These are phyloP conservation scores for Mrakia frigida DNA, from an alignment of 768 basidiomycete species.

Conservation along the genomic window DNA sequence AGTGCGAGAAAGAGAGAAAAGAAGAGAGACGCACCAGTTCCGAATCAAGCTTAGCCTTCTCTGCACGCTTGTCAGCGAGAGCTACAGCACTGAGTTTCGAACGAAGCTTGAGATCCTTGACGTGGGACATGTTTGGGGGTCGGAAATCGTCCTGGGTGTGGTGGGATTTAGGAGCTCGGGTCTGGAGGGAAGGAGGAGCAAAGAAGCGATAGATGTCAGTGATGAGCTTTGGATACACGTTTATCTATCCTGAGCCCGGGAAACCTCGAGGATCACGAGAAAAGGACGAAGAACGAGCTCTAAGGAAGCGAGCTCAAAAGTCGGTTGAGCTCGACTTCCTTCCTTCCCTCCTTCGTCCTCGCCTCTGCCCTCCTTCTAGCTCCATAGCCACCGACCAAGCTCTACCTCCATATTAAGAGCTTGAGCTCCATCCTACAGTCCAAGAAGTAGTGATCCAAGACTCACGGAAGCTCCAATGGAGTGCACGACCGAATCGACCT, in stretches of 20 bases:
- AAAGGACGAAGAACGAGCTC: background rate
- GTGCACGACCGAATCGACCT: conserved; percentile 25
- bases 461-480: conserved; percentile 26
- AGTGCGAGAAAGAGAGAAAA: background rate
- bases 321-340: background rate
- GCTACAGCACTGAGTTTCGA: conserved; percentile 23
- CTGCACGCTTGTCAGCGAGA: conserved; percentile 27
- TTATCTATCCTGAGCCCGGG: too few species aligned
- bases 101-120: conserved; percentile 31
- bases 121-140: conserved; percentile 25
- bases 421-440: background rate
- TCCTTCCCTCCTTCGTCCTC: background rate
- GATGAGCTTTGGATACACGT: too few species aligned
- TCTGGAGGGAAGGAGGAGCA: conserved; percentile 4
- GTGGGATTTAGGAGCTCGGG: conserved; percentile 22
- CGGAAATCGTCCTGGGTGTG: conserved; percentile 30
- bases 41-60: conserved; percentile 20
- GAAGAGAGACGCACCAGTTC: conserved; percentile 12
- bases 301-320: too few species aligned
- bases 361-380: background rate
- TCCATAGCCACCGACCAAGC: background rate
- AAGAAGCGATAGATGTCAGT: too few species aligned
- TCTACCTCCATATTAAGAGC: too few species aligned
- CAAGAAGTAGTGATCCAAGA: background rate
- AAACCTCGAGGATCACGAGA: background rate